Evolutionary conservation across 1,284 basidiomycete species (phyloP), one percentile per base, ranked within the genome.

Genomic region (Butyriboletus appendiculatus): DNA sequence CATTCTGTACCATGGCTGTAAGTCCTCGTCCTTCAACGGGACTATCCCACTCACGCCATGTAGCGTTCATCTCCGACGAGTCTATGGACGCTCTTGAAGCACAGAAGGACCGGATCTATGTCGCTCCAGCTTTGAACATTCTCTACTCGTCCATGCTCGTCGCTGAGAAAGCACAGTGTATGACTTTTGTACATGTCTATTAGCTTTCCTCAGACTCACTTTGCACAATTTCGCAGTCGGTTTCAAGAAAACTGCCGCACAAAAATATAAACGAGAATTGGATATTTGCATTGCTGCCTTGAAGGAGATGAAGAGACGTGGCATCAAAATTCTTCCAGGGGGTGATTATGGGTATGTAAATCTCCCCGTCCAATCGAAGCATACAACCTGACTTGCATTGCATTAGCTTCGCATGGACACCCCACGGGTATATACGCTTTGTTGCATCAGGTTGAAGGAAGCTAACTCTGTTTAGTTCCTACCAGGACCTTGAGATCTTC

Each of bases 401-500:
- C 24, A 43, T 39, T 22, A 69, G 70, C 12, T 65, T 72, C 26
- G 71, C 73, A 2, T 73, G 72, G 70, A 69, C 72, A 3, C 73
- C 70, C 0, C 73, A 72, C 41, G 72, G 71, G 57, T 66, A 57
- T 14, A 22, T 47, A 42, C 0, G 0, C 5, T 10, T 8, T 20
- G 11, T 32, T 33, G 15, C 14, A 18, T 35, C 42, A 16, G 8
- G 7, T 37, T 39, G 40, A 35, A 34, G 10, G 24, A 11, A 26
- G 14, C 51, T 60, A 43, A 68, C 8, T n/a, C 6, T 24, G 15
- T 48, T 30, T 45, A 66, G 65, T 32, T 70, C 71, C 3, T 74
- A 74, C 40, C 61, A 64, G 38, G 73, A 74, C 42, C 69, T 66
- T 20, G 73, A 72, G 46, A 63, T 72, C 40, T 74, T 73, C 44